These are phyloP conservation scores for Decorospora gaudefroyi DNA, from an alignment of 2,329 filamentous ascomycete species.

Conservation along the genomic window DNA sequence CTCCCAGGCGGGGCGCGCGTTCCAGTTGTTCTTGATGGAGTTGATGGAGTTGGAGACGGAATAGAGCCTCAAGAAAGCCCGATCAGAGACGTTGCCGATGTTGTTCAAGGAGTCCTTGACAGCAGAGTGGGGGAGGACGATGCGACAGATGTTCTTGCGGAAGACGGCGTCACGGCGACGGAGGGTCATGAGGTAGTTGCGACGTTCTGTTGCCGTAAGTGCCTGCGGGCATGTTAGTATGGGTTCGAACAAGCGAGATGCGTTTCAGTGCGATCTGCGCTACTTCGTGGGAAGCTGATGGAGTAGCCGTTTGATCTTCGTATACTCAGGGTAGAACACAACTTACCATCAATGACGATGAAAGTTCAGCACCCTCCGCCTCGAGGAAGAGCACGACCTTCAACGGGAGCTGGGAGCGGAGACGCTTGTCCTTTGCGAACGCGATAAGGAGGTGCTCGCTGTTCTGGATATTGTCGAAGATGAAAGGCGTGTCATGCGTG, in stretches of 20 bases:
- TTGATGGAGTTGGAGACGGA: background rate
- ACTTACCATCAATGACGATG: background rate
- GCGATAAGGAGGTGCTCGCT: background rate
- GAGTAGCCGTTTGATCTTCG: background rate
- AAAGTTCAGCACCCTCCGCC: background rate
- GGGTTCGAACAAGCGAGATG: background rate
- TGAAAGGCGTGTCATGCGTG: background rate
- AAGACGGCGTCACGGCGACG: background rate
- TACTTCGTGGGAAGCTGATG: background rate
- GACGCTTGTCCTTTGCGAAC: background rate
- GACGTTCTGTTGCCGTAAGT: background rate
- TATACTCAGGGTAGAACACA: background rate
- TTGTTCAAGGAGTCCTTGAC: background rate
- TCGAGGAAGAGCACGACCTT: constrained; percentile 1
- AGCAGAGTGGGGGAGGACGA: background rate
- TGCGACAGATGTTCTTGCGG: constrained; percentile 1
- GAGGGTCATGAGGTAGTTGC: background rate
- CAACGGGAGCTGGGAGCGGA: background rate
- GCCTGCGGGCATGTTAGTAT: background rate
- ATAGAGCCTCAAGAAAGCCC: no score
- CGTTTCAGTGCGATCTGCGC: background rate
- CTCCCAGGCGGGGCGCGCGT: background rate
- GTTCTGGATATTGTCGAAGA: background rate
- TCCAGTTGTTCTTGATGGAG: background rate
- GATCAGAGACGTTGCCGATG: background rate